Percentiles rank a stretch among this genome's conserved stretches.
Conservation (phyloP, 805 yeast species). For the Candida montana region DNA sequence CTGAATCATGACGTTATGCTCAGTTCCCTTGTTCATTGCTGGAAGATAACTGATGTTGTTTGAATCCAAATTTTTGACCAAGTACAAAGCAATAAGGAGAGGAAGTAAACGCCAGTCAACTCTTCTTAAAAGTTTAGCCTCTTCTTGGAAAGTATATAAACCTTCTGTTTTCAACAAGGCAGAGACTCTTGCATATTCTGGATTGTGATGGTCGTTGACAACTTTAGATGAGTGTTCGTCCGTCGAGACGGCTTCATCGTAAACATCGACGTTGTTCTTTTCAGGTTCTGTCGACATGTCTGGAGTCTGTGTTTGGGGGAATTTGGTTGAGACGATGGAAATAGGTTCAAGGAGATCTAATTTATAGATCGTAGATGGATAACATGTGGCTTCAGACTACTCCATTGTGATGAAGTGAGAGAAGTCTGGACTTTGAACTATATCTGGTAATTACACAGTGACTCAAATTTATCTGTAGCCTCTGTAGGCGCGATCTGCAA, state of each 20-base stretch:
- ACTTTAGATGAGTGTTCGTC: not conserved
- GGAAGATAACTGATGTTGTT: slow-evolving; percentile 16
- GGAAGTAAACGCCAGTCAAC: slow-evolving; percentile 16
- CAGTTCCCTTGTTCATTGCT: slow-evolving; percentile 7
- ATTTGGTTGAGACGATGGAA: too few species aligned
- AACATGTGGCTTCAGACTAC: too few species aligned
- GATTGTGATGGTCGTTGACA: not conserved
- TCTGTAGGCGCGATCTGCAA: too few species aligned
- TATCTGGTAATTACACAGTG: too few species aligned
- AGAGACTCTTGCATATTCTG: not conserved
- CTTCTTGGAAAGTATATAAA: slow-evolving; percentile 5
- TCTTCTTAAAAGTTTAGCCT: slow-evolving; percentile 8
- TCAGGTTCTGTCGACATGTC: not conserved
- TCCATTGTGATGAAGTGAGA: too few species aligned
- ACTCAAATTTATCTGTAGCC: too few species aligned
- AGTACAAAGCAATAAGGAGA: slow-evolving; percentile 11
- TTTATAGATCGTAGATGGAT: too few species aligned
- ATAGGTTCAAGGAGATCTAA: too few species aligned
- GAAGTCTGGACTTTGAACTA: too few species aligned
- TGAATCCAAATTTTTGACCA: slow-evolving; percentile 15
- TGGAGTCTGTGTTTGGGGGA: too few species aligned
- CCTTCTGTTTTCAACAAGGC: slow-evolving; percentile 8
- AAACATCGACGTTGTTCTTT: not conserved
- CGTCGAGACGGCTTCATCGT: not conserved
- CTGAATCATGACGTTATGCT: slow-evolving; percentile 9